Evolutionary conservation across 257 asterid species (phyloP).

Genomic region (Ilex aquifolium): DNA sequence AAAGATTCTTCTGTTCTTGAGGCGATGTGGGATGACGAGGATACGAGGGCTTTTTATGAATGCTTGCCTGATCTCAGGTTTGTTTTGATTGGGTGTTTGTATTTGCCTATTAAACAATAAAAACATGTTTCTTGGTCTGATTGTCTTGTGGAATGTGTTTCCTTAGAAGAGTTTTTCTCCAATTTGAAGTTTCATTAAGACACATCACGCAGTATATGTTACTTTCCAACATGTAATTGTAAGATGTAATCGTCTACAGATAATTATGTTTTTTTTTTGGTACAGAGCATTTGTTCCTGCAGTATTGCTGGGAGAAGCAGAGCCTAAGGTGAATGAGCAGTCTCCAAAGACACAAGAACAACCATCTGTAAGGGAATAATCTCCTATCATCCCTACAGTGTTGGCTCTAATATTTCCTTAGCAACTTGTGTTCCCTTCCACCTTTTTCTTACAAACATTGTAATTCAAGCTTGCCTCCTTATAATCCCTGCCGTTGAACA

Average conservation of each 20-base stretch:
- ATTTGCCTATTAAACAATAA: too few relatives aligned
- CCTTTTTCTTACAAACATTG: too few relatives aligned
- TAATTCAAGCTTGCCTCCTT: too few relatives aligned
- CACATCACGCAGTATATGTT: too few relatives aligned
- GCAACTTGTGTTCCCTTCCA: too few relatives aligned
- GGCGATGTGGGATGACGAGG: constrained; percentile 98
- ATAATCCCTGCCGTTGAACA: too few relatives aligned
- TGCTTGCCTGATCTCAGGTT: constrained; percentile 96
- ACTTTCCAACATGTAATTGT: neutral
- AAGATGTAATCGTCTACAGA: too few relatives aligned
- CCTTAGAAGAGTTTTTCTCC: too few relatives aligned
- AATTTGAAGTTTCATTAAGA: too few relatives aligned
- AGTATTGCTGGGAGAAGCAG: constrained; percentile 93
- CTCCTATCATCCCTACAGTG: neutral
- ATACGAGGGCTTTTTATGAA: constrained; percentile 94
- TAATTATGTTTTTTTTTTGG: neutral
- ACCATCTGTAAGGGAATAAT: constrained; percentile 48
- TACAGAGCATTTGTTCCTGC: constrained; percentile 99
- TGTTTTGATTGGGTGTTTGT: neutral
- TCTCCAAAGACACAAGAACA: constrained; percentile 74
- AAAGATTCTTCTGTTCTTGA: constrained; percentile 78
- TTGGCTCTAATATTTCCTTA: neutral
- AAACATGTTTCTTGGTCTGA: too few relatives aligned
- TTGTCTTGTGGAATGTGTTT: too few relatives aligned
- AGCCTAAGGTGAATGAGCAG: constrained; percentile 73